Base-by-base conservation (phyloP, 805 yeast species). In the Metschnikowia santaceciliae region DNA sequence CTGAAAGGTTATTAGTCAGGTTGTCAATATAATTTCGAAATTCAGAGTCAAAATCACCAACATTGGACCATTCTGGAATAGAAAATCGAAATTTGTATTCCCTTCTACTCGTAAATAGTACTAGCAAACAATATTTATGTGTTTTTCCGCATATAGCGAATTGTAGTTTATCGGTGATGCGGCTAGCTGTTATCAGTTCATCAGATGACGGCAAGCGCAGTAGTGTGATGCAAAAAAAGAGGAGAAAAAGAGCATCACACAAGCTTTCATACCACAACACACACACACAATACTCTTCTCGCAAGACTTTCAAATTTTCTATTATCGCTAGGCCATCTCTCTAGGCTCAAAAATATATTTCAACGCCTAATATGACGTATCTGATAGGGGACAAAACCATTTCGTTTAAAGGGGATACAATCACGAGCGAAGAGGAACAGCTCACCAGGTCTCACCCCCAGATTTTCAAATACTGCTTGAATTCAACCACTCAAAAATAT, bases 311-410 rank as follows among this genome's bases (percentile, higher is more conserved):
- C 23, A 15, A 13, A 17, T 17, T 17, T 14, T 15, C 37, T 5
- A 7, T 33, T 13, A 32, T 43, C 3, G 3, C 32, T 40, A 40
- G 15, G 37, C 26, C 41, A 35, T 2, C 14, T 1, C 5, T 35
- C 8, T 23, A 33, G 17, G 13, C 23, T 15, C 4, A 17, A 20
- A 22, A 11, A 19, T 10, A 35, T 15, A 35, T 7, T 17, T 3
- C 11, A 15, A 35, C 15, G 11, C 15, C 41, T 15, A 38, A 14
- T 13, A 72, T 72, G 76, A 66, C 75, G 2, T 72, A 72, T 51
- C 64, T 70, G n/a, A 66, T 72, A 46, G 77, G 75, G 6, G 72
- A 68, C 54, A 52, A 65, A 22, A 53, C 51, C 45, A 61, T 72
- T 36, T 52, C 62, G 17, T 50, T 72, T 34, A 65, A 63, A 42